Conservation (phyloP, 306 rosid genomes). For the Vigna hirtella region DNA sequence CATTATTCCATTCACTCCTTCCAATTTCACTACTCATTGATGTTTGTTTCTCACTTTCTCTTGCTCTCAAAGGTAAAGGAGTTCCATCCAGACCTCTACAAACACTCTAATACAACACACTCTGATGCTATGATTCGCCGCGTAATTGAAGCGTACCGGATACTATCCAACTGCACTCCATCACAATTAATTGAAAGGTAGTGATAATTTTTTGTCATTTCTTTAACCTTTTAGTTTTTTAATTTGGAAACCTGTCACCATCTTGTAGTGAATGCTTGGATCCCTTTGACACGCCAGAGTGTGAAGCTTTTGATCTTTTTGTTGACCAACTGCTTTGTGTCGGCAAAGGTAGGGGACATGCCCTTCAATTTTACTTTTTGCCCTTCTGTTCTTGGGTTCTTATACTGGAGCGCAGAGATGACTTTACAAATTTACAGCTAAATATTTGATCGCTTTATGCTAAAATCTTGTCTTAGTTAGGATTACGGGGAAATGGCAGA, state of each 20-base stretch:
- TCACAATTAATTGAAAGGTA: constrained; percentile 77
- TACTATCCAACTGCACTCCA: constrained; percentile 72
- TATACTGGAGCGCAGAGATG: neutral
- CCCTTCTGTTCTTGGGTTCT: neutral
- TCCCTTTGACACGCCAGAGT: constrained; percentile 89
- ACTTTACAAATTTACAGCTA: neutral
- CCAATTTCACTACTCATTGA: neutral
- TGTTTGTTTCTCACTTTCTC: neutral
- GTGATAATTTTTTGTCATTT: neutral
- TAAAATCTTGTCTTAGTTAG: too few relatives aligned
- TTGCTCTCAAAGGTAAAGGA: constrained; percentile 71
- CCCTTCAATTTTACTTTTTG: neutral
- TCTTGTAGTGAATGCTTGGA: constrained; percentile 80
- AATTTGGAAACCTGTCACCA: constrained; percentile 2
- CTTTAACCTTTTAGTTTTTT: constrained; percentile 3
- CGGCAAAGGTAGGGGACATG: constrained; percentile 71
- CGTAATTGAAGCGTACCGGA: constrained; percentile 87
- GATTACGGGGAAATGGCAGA: too few relatives aligned
- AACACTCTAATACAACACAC: constrained; percentile 42
- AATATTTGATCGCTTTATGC: neutral
- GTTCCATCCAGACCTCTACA: constrained; percentile 83
- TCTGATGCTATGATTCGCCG: constrained; percentile 85
- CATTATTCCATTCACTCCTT: neutral
- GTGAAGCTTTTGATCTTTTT: constrained; percentile 88
- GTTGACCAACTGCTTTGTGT: constrained; percentile 80